These are phyloP conservation scores for Stachybotrys chlorohalonatus DNA, from an alignment of 2,329 filamentous ascomycete species.

Conservation along the genomic window DNA sequence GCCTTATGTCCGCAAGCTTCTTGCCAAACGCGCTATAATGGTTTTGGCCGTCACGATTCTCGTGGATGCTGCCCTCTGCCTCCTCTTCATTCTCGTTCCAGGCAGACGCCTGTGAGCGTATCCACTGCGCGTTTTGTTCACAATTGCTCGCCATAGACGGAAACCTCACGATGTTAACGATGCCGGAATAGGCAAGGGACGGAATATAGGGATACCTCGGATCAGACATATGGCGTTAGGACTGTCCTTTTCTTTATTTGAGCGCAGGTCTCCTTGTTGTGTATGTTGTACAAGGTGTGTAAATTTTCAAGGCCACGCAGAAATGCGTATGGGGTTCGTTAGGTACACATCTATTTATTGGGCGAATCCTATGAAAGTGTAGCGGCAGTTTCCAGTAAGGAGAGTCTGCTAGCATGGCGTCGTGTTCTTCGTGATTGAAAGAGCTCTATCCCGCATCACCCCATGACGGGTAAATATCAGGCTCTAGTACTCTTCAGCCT, in stretches of 20 bases:
- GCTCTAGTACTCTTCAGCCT: background rate
- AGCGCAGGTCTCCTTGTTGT: background rate
- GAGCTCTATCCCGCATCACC: background rate
- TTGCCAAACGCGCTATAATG: conserved; percentile 75
- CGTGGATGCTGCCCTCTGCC: conserved; percentile 71
- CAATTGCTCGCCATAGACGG: no score
- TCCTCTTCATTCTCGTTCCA: conserved; percentile 91
- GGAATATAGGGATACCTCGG: background rate
- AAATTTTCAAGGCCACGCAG: background rate
- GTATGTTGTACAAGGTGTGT: background rate
- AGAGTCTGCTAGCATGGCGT: background rate
- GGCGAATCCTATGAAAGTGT: background rate
- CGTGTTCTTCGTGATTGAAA: background rate
- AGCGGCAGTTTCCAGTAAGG: background rate
- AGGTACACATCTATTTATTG: background rate
- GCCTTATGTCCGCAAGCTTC: conserved; percentile 78
- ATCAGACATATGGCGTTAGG: background rate
- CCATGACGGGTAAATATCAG: background rate
- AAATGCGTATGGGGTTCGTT: background rate
- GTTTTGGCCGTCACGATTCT: conserved; percentile 68
- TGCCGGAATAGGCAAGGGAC: background rate
- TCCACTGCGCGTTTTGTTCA: background rate
- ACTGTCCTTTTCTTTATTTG: background rate
- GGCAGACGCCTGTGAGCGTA: conserved; percentile 62
- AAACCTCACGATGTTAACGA: background rate